A percentile compares a stretch with the other conserved stretches of the same genome.
Evolutionary conservation across 225 moss, liverwort and hornwort genomes (phyloP).

Genomic region (Straminergon stramineum): DNA sequence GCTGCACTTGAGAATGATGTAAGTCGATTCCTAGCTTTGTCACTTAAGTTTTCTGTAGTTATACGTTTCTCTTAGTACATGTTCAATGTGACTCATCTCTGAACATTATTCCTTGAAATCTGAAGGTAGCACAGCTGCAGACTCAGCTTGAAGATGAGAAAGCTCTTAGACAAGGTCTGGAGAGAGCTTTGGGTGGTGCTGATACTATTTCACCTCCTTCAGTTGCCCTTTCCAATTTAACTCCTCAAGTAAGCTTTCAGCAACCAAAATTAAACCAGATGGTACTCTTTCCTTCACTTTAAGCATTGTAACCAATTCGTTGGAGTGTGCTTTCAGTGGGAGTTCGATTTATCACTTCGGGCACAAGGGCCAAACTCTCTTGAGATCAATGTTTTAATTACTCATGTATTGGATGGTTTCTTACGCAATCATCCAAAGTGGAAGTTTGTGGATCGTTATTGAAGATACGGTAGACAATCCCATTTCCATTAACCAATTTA

Average conservation of each 20-base stretch:
- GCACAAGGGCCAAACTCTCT: background rate
- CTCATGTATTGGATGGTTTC: background rate
- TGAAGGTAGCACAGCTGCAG: slow-evolving; percentile 79
- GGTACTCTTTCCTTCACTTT: background rate
- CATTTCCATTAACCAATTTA: background rate
- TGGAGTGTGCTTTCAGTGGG: background rate
- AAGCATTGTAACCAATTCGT: background rate
- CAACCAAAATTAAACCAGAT: background rate
- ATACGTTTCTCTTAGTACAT: background rate
- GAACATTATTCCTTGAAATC: background rate
- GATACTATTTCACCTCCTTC: background rate
- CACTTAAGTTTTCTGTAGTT: background rate
- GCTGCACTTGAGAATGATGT: slow-evolving; percentile 86
- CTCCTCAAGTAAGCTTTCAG: slow-evolving; percentile 35
- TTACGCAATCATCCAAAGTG: background rate
- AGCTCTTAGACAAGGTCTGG: slow-evolving; percentile 63
- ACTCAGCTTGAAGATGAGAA: slow-evolving; percentile 69
- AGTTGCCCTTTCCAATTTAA: slow-evolving; percentile 4
- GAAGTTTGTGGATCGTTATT: background rate
- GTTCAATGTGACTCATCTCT: background rate
- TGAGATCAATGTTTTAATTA: background rate
- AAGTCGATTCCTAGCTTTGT: background rate
- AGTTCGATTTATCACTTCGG: background rate
- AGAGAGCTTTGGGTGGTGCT: slow-evolving; percentile 49
- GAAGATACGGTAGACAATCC: background rate